These are phyloP conservation scores for Colletotrichum sublineola DNA, from an alignment of 2,329 filamentous ascomycete genomes.

Conservation along the genomic window DNA sequence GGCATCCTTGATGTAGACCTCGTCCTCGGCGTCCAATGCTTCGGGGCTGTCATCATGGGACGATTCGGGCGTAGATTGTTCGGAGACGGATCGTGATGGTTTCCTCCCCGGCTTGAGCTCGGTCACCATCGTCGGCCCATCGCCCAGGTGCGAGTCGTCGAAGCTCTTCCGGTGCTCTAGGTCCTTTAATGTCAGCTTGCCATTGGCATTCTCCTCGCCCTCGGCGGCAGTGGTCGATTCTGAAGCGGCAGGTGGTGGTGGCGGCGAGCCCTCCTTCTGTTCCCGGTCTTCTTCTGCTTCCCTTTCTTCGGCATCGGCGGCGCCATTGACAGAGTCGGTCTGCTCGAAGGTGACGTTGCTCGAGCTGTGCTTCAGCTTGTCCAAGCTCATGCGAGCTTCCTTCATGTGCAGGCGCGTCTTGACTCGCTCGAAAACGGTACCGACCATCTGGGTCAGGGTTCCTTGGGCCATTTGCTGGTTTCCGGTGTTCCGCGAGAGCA, in stretches of 20 bases:
- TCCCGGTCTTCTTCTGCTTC: conserved; percentile 51
- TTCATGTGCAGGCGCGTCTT: conserved; percentile 89
- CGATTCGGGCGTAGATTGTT: conserved; percentile 68
- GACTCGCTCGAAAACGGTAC: conserved; percentile 96
- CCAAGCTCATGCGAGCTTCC: conserved; percentile 76
- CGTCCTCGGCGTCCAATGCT: conserved; percentile 80
- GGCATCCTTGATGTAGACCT: conserved; percentile 96
- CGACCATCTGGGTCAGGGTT: conserved; percentile 97
- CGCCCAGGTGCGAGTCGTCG: conserved; percentile 75
- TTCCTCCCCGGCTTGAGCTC: conserved; percentile 65
- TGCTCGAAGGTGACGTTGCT: conserved; percentile 67
- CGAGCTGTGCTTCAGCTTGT: conserved; percentile 64
- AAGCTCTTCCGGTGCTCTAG: conserved; percentile 77
- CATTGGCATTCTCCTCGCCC: conserved; percentile 51
- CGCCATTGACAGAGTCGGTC: conserved; percentile 54
- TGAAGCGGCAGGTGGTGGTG: conserved; percentile 44
- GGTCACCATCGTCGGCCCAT: conserved; percentile 76
- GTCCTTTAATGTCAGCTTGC: conserved; percentile 75
- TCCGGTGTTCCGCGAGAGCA: conserved; percentile 91
- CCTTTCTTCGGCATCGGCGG: conserved; percentile 55
- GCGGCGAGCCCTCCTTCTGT: conserved; percentile 38
- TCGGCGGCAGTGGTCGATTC: conserved; percentile 49
- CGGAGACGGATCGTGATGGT: conserved; percentile 63
- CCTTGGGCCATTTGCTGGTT: conserved; percentile 99
- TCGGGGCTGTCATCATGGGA: conserved; percentile 69